Base-by-base conservation (phyloP, 2,329 filamentous ascomycete species). In the Cercospora sesami region DNA sequence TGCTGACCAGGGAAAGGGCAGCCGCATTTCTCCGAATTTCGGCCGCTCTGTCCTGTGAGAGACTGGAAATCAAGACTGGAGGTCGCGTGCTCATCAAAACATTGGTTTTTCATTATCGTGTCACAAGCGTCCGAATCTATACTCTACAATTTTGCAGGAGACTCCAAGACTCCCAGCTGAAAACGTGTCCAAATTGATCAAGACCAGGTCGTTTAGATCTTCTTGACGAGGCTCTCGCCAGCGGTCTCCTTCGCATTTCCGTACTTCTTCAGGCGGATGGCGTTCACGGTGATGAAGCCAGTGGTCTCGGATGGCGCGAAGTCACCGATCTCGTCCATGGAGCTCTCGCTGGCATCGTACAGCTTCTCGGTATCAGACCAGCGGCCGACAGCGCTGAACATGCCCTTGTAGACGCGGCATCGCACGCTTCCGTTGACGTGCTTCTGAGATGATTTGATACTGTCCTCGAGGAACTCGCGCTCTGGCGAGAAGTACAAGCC, bases 291-390 rank as follows among this genome's bases (percentile, higher is more conserved):
- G 76, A 94, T 88, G 81, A 90, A 90, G 33, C 87, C 88, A 48
- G 86, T 89, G 51, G 89, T 90, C 75, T 90, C 89, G 68, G 82
- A 82, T 18, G 89, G 89, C 73, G 83, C 83, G 77, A 91, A 91
- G 80, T 88, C 86, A 73, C 86, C 88, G 72, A 91, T 85, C 72
- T 88, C 87, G 77, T 93, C 90, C 89, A 91, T 91, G 72, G 83
- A 86, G 70, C 84, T 85, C 82, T 90, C 89, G 74, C 83, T 83
- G 80, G 85, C 86, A 74, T 86, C 85, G 78, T 91, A 91, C 69
- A 91, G 82, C 83, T 91, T 91, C 84, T 89, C 87, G 8, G 88
- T 90, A 77, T 89, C 83, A 31, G 81, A 84, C 76, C 82, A 86
- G 67, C 88, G 82, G 67, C 87, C 87, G 48, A 90, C 77, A 67